Percentiles rank a stretch among this genome's conserved stretches.
Conservation (phyloP, 108 stramenopile genomes). For the Pelagomonas calceolata region DNA sequence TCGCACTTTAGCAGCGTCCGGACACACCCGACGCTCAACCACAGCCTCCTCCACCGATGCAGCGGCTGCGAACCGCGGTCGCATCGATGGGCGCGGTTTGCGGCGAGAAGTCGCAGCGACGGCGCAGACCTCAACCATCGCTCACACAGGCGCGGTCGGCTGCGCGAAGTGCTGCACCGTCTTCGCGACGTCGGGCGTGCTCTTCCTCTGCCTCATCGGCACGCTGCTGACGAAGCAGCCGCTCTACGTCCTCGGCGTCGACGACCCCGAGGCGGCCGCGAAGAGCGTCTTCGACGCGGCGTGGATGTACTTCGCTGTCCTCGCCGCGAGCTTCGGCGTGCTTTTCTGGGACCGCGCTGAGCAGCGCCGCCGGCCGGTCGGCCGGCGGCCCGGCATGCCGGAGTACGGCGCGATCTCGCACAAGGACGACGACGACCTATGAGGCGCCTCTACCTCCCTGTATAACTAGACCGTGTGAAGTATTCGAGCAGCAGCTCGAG, state of each 20-base stretch:
- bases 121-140: too few relatives aligned
- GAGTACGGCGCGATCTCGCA: background rate
- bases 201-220: background rate
- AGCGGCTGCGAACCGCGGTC: too few relatives aligned
- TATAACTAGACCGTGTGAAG: too few relatives aligned
- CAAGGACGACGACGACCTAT: background rate
- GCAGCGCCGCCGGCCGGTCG: background rate
- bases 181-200: background rate
- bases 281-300: background rate
- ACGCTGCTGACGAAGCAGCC: background rate
- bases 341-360: background rate
- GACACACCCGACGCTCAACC: too few relatives aligned
- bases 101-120: too few relatives aligned
- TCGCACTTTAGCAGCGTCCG: too few relatives aligned
- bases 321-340: background rate
- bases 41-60: too few relatives aligned
- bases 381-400: background rate
- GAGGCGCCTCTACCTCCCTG: too few relatives aligned
- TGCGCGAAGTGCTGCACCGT: conserved; percentile 1
- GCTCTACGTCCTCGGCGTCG: conserved; percentile 1
- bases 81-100: too few relatives aligned
- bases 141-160: background rate
- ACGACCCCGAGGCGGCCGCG: background rate
- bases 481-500: too few relatives aligned
- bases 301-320: background rate